These are phyloP conservation scores for Cucurbita ficifolia DNA, from an alignment of 306 rosid genomes.

Conservation along the genomic window DNA sequence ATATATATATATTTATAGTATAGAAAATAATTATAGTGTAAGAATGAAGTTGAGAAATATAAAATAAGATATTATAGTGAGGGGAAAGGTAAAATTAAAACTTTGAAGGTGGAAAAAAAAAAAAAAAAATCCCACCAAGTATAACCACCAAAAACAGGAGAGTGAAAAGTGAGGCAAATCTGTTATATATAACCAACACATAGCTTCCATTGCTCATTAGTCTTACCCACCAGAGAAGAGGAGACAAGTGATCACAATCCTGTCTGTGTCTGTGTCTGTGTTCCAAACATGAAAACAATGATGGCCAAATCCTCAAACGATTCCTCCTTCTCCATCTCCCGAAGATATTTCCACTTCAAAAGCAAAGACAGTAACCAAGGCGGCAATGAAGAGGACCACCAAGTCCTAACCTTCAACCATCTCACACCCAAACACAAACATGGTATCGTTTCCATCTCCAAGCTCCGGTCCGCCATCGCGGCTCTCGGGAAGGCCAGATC, in stretches of 20 bases:
- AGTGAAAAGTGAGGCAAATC: not conserved
- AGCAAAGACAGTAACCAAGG: conserved; percentile 33
- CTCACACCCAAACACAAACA: not conserved
- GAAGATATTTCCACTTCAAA: conserved; percentile 63
- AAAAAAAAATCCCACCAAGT: not conserved
- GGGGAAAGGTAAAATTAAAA: not conserved
- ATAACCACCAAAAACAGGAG: not conserved
- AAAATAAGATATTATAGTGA: too few relatives aligned
- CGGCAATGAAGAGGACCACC: conserved; percentile 26
- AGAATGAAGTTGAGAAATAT: not conserved
- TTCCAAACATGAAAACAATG: conserved; percentile 38
- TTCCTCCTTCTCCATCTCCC: conserved; percentile 77
- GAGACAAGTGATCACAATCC: not conserved
- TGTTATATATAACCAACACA: not conserved
- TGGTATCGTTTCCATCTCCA: conserved; percentile 20
- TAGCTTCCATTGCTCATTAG: not conserved
- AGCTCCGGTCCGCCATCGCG: conserved; percentile 40
- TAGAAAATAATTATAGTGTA: too few relatives aligned
- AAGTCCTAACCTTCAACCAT: conserved; percentile 18
- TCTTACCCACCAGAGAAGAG: not conserved
- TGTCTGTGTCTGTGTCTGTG: not conserved
- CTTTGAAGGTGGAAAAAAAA: not conserved
- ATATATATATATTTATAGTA: not conserved
- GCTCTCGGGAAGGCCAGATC: conserved; percentile 20
- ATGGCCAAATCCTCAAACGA: conserved; percentile 55